phyloP scores from a whole-genome alignment of 2,329 filamentous ascomycete species.

The Fusarium sp. region DNA sequence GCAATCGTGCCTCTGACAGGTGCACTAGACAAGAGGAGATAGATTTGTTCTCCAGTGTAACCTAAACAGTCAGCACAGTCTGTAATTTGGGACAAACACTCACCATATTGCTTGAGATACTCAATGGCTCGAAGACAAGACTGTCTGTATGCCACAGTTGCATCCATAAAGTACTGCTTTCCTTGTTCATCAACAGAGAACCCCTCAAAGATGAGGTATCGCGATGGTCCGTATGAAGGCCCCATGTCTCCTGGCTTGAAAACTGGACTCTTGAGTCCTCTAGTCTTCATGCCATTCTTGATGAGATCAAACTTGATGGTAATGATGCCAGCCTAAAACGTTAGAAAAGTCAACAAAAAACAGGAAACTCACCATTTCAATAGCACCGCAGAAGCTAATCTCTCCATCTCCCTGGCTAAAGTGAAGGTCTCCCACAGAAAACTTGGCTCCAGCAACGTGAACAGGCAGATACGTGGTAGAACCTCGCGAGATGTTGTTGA shows the following conservation, averaged over 20 bases:
- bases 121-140: conserved; percentile 71
- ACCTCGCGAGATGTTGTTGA: conserved; percentile 85
- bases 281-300: conserved; percentile 80
- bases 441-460: conserved; percentile 88
- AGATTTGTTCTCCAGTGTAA: conserved; percentile 81
- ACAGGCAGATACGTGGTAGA: conserved; percentile 89
- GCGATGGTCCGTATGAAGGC: conserved; percentile 24
- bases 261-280: conserved; percentile 86
- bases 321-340: conserved; percentile 75
- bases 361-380: conserved; percentile 76
- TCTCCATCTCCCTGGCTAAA: conserved; percentile 92
- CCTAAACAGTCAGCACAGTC: conserved; percentile 8
- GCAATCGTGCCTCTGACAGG: conserved; percentile 90
- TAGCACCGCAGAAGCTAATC: conserved; percentile 89
- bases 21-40: conserved; percentile 86
- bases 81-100: not conserved
- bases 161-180: conserved; percentile 90
- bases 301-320: conserved; percentile 91
- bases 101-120: conserved; percentile 52
- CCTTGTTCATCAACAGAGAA: conserved; percentile 91
- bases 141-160: conserved; percentile 88
- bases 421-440: conserved; percentile 89
- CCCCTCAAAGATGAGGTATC: conserved; percentile 66
- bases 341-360: not conserved
- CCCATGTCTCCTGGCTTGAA: conserved; percentile 78